A percentile compares a stretch with the other conserved stretches of the same genome.
Evolutionary conservation across 495 filamentous ascomycete genomes (phyloP).

Genomic region (Neurospora intermedia): DNA sequence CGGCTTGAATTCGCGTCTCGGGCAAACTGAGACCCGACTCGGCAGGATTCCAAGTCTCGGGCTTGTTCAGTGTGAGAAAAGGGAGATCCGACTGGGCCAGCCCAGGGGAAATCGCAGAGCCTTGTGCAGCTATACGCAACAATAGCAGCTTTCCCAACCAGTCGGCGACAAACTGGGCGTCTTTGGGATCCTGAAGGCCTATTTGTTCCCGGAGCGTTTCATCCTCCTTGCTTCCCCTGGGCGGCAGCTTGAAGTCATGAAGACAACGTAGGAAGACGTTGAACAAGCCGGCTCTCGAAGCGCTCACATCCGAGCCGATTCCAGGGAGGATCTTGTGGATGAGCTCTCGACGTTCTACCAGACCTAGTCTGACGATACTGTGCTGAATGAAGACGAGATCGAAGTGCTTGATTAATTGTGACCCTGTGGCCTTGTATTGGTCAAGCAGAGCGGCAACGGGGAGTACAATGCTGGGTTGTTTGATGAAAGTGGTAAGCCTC

Average conservation of each 20-base stretch:
- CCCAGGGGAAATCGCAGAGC: conserved; percentile 48
- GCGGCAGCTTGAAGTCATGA: conserved; percentile 58
- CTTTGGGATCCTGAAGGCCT: conserved; percentile 49
- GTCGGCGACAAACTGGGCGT: conserved; percentile 61
- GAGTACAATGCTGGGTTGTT: conserved; percentile 52
- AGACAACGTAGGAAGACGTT: conserved; percentile 72
- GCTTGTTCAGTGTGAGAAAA: conserved; percentile 61
- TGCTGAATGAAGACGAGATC: conserved; percentile 85
- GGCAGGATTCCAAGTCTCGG: conserved; percentile 57
- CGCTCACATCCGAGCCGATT: conserved; percentile 55
- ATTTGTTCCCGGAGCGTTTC: conserved; percentile 50
- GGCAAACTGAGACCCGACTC: conserved; percentile 54
- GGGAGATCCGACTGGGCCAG: conserved; percentile 57
- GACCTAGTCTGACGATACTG: conserved; percentile 60
- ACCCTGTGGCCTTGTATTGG: conserved; percentile 71
- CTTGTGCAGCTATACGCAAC: conserved; percentile 34
- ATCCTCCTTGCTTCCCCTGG: conserved; percentile 71
- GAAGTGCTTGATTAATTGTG: conserved; percentile 73
- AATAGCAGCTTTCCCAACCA: conserved; percentile 78
- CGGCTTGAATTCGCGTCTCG: conserved; percentile 54
- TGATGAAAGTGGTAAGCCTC: conserved; percentile 37
- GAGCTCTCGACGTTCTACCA: conserved; percentile 41
- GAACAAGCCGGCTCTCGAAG: conserved; percentile 65
- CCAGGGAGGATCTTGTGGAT: conserved; percentile 62
- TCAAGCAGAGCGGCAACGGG: conserved; percentile 74